Base-by-base conservation (phyloP, 495 filamentous ascomycete genomes). In the Oleoguttula mirabilis region DNA sequence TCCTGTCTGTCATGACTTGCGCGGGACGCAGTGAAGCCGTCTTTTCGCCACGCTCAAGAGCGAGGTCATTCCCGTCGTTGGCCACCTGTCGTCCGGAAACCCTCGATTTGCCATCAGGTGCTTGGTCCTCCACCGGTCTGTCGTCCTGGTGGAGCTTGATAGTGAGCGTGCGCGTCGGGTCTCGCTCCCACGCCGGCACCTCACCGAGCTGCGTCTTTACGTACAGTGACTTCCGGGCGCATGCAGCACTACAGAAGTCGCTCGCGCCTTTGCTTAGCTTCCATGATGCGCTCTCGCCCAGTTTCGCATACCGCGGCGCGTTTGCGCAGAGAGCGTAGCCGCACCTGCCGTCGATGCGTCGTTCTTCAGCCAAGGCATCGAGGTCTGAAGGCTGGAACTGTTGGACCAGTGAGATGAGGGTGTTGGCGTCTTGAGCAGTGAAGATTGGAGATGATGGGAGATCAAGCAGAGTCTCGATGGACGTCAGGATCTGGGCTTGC, bases 381-480 rank as follows among this genome's bases (percentile, higher is more conserved):
- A 88, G 94, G 60, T 98, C 88, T 14, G 67, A 60, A 1, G 87
- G 84, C 47, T 83, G 79, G 63, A 95, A 95, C n/a, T 70, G 66
- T 0, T 60, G 49, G 15, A 96, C 50, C 1, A 72, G 65, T 0
- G 60, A 36, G 43, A 77, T 77, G 62, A 95, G 69, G 4, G 51
- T 45, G 0, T 51, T 43, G 5, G 61, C 67, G 55, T 92, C 83
- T 32, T 72, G 64, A 3, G 83, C 72, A 55, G 76, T 64, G 43
- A 72, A 66, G 12, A 61, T 54, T 2, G 67, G 47, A 8, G 57
- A 54, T 2, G 69, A 64, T 8, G 77, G 74, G 33, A 76, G 69
- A 32, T 78, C 72, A 28, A 78, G 57, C 5, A 93, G 81, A 10
- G 72, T 69, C 30, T 82, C 70, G 22, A 77, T 79, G 36, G 78